Evolutionary conservation across 345 rosid species (phyloP), one percentile per base, ranked within the genome.

Genomic region (Gossypium stocksii): DNA sequence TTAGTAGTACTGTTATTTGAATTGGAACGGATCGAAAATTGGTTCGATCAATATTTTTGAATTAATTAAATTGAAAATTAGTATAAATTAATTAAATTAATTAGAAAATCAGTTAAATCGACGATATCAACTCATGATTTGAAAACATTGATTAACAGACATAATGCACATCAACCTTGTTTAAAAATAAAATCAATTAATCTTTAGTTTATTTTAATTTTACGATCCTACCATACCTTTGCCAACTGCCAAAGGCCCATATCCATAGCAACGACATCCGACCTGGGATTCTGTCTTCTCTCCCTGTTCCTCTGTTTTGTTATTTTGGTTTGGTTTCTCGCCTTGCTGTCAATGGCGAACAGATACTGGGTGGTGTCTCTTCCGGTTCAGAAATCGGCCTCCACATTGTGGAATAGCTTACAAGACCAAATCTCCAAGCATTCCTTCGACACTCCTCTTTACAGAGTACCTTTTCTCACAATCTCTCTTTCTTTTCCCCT

Each of bases 331-430:
- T 10, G 41, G 7, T 63, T 17, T 29, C 43, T n/a, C 1, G 1
- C 19, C 1, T 9, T 41, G 1, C 61, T 66, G 19, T 14, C 56
- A 77, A 96, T 96, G 99, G 92, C 99, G 76, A 86, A 80, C 13
- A 85, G 99, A 78, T 93, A 96, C 83, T 96, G 98, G 98, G 80
- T 82, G 73, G 97, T 88, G 45, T 96, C 99, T 82, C 92, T 93
- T 58, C 89, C 98, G 65, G 95, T 90, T 80, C 90, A 87, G 77
- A 87, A 85, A 79, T 90, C 97, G 16, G 87, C 92, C 29, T 70
- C 94, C 19, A 23, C 97, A 57, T 74, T 87, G 5, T 93, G 97
- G 98, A 89, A 85, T 77, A 84, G 82, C 17, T 78, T 96, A 13
- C 98, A 87, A 66, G 98, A 93, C 11, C 97, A 89, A 84, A 90